These are phyloP conservation scores for Botrytis elliptica DNA, from an alignment of 2,329 filamentous ascomycete species.

Conservation along the genomic window DNA sequence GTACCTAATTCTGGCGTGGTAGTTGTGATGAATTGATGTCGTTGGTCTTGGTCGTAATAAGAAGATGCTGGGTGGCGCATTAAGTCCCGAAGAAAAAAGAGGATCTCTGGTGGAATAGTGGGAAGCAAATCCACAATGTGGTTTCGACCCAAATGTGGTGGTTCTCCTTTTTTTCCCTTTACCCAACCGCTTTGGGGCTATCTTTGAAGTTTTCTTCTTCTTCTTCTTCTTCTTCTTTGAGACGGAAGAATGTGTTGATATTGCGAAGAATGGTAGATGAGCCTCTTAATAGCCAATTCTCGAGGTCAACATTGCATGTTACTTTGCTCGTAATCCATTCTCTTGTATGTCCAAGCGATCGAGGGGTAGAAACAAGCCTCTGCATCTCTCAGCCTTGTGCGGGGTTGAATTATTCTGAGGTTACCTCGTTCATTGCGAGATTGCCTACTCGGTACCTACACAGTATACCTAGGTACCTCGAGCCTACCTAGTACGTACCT, in stretches of 20 bases:
- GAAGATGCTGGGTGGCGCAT: background rate
- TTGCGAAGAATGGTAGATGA: background rate
- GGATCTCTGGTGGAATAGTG: slow-evolving; percentile 9
- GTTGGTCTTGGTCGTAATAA: background rate
- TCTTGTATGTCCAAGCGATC: background rate
- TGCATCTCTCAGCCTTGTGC: slow-evolving; percentile 6
- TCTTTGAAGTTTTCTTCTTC: background rate
- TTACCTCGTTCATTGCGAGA: background rate
- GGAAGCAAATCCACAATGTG: slow-evolving; percentile 8
- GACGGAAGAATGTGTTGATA: background rate
- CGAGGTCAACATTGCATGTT: background rate
- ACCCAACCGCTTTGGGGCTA: background rate
- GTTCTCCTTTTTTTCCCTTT: background rate
- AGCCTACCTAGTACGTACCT: too few relatives aligned
- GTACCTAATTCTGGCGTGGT: background rate
- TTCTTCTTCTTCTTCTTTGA: background rate
- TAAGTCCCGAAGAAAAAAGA: background rate
- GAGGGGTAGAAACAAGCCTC: background rate
- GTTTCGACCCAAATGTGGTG: background rate
- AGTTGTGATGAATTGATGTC: background rate
- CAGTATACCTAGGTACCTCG: too few relatives aligned
- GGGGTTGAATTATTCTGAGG: background rate
- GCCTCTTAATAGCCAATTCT: background rate
- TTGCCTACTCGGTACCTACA: background rate
- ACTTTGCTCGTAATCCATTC: background rate